Evolutionary conservation across 192 early-diverging fungal genomes (phyloP), one percentile per base, ranked within the genome.

Genomic region (Coemansia sp.): DNA sequence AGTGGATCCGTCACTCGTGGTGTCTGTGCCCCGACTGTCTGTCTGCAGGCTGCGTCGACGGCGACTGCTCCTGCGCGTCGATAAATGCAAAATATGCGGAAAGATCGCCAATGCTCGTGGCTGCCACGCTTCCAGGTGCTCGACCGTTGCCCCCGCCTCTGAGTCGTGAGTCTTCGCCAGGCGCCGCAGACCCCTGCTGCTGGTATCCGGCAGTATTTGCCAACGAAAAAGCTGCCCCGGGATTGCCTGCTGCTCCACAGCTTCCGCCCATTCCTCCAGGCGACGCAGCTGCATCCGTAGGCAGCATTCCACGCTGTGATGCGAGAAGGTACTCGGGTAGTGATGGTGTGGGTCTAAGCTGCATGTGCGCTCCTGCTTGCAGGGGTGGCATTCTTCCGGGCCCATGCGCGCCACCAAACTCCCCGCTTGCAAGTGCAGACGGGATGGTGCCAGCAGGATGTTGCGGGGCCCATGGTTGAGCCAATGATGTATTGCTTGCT

Each of bases 41-140:
- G 63, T 33, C 32, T 29, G 62, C 31, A 21, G 52, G 27, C 39
- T 22, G 23, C 53, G 54, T 6, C 31, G 20, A 42, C 22, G 27
- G 7, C 36, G 56, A 27, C 65, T 53, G 65, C 30, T 58, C 46
- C 25, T 66, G 68, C 21, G 72, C 57, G 27, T 72, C 72, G 31
- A 70, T 52, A 63, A 75, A 75, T 29, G 78, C 54, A 57, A 80
- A 68, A 55, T 69, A 80, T 22, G 69, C 57, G 27, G 72, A 74
- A 33, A 80, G 64, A 61, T 80, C 78, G 58, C 62, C 65, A 52
- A 59, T 68, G 70, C 67, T 70, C 32, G 69, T 63, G 7, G 65
- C 56, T 59, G 36, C 39, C 14, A 6, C 36, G 50, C 8, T 7
- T 32, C 23, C 20, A 30, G 36, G 14, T 39, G 39, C 31, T 46